These are phyloP conservation scores for Durotheca rogersii DNA, from an alignment of 495 filamentous ascomycete species.

Conservation along the genomic window DNA sequence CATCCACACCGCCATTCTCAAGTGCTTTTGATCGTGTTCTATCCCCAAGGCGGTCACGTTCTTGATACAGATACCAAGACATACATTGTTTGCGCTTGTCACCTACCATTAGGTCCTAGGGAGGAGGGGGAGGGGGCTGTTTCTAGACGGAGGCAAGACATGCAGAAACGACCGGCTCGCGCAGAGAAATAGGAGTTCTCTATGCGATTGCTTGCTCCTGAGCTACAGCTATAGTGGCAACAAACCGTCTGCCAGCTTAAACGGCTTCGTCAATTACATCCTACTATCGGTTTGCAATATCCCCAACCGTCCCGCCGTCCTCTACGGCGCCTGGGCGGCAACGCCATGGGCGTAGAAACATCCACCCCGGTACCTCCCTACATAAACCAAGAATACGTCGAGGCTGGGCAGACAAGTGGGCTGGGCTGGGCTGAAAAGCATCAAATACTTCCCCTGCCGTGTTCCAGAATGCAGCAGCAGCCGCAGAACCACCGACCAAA, in stretches of 20 bases:
- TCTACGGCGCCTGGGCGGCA: too few species aligned
- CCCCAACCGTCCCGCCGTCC: neutral
- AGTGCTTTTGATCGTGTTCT: constrained; percentile 1
- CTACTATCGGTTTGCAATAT: too few species aligned
- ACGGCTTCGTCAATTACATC: too few species aligned
- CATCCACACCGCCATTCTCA: constrained; percentile 18
- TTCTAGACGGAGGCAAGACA: constrained; percentile 10
- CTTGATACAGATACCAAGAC: constrained; percentile 8
- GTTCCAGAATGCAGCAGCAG: neutral
- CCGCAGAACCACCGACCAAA: constrained; percentile 5
- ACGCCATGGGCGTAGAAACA: too few species aligned
- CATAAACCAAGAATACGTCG: constrained; percentile 2
- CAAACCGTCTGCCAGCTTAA: too few species aligned
- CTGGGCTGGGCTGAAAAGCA: neutral
- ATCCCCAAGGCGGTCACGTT: constrained; percentile 1
- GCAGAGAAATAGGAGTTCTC: neutral
- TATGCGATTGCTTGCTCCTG: neutral
- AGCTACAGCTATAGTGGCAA: too few species aligned
- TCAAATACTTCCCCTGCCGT: neutral
- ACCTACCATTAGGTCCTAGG: neutral
- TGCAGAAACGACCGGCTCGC: constrained; percentile 16
- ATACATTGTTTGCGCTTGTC: constrained; percentile 1
- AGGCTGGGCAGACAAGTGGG: neutral
- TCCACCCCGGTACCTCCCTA: constrained; percentile 6
- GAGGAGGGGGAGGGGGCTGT: too few species aligned